Base-by-base conservation (phyloP, 2,329 filamentous ascomycete genomes). In the Trichoderma harzianum region DNA sequence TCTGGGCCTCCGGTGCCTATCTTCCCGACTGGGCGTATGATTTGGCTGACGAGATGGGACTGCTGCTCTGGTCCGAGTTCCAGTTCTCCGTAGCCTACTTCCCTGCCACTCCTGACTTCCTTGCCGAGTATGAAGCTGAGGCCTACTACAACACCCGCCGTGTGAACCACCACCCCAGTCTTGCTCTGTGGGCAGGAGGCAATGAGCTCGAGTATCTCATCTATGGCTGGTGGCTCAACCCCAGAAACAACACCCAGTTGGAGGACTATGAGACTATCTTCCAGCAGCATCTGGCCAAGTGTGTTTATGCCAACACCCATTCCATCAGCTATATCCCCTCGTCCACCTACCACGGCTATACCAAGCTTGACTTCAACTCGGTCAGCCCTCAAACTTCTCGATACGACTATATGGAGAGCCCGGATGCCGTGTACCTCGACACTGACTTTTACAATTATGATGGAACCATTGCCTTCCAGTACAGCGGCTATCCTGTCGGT, bases 11-110 rank as follows among this genome's bases (percentile, higher is more conserved):
- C 26, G 88, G 89, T 3, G 86, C 86, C 1, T 91, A 91, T 73
- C 83, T 84, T 1, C 88, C 87, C 0, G 88, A 90, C 74, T 90
- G 88, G 74, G 87, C 90, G 72, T 91, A 88, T 74, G 88, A 90
- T 72, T 79, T 90, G 11, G 89, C 88, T 1, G 89, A 91, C 76
- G 87, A 89, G 76, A 83, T 84, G 75, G 89, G 89, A 1, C 83
- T 91, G 8, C 79, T 91, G 12, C 80, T 91, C 0, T 91, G 89
- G 89, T 88, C 84, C 61, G 89, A 91, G 72, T 90, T 91, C 73
- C 83, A 91, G 75, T 91, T 90, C 76, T 86, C 87, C 11, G 88
- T 90, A 76, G 84, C 87, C 1, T 78, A 90, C 3, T 91, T 91
- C 75, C 89, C 89, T 0, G 84, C 87, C 0, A 78, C 86, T 65